Conservation (phyloP, 345 rosid species). For the Linum usitatissimum region DNA sequence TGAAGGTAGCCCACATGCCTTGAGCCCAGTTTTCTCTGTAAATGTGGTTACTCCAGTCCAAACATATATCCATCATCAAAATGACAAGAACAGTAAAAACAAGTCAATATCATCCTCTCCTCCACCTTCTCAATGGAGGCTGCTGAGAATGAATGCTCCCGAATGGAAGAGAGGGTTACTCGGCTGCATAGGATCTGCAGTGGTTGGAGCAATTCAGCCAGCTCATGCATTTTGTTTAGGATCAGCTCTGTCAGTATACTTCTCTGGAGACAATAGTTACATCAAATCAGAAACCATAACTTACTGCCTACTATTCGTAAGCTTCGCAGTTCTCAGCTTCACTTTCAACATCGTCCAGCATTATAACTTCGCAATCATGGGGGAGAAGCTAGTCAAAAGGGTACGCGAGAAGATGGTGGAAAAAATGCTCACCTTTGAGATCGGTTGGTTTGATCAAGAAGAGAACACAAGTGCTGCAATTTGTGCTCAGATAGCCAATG, state of each 20-base stretch:
- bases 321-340: slow-evolving; percentile 27
- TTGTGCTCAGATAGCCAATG: slow-evolving; percentile 30
- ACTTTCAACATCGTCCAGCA: slow-evolving; percentile 33
- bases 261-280: slow-evolving; percentile 21
- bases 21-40: slow-evolving; percentile 26
- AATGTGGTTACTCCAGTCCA: slow-evolving; percentile 11
- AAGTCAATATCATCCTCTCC: slow-evolving; percentile 3
- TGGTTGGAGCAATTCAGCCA: slow-evolving; percentile 30
- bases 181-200: slow-evolving; percentile 37
- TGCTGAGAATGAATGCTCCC: slow-evolving; percentile 32
- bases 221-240: slow-evolving; percentile 32
- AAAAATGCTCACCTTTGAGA: slow-evolving; percentile 34
- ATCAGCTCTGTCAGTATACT: slow-evolving; percentile 30
- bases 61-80: slow-evolving; percentile 10
- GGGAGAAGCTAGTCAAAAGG: slow-evolving; percentile 30
- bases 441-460: slow-evolving; percentile 42
- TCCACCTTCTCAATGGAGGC: slow-evolving; percentile 21
- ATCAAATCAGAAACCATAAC: slow-evolving; percentile 23
- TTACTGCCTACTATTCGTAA: slow-evolving; percentile 32
- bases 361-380: slow-evolving; percentile 40
- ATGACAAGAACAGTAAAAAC: not conserved
- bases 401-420: slow-evolving; percentile 29
- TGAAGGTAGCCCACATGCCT: slow-evolving; percentile 22
- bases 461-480: slow-evolving; percentile 40
- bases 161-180: slow-evolving; percentile 34